Evolutionary conservation across 768 basidiomycete genomes (phyloP).

Genomic region (Kockovaella imperatae): DNA sequence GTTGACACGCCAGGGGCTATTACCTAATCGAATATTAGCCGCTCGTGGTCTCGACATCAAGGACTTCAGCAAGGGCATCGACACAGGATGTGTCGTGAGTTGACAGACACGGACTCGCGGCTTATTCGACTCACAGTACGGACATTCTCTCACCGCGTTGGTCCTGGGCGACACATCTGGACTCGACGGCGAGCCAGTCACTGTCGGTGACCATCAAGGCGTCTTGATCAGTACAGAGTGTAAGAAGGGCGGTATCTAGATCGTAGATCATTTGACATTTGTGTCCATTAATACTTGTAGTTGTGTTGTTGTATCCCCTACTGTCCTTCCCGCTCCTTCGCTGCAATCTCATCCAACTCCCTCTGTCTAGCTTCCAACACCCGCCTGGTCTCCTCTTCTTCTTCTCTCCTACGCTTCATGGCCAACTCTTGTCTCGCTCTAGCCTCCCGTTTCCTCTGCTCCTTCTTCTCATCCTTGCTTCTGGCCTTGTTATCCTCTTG

Average conservation of each 20-base stretch:
- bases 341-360: background rate
- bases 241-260: constrained; percentile 24
- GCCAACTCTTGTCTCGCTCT: constrained; percentile 17
- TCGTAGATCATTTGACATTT: background rate
- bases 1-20: background rate
- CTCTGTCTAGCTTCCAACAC: too few species aligned
- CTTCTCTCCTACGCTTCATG: background rate
- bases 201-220: constrained; percentile 57
- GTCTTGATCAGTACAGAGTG: constrained; percentile 55
- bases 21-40: constrained; percentile 49
- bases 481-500: constrained; percentile 18
- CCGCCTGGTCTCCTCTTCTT: background rate
- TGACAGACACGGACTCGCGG: background rate
- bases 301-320: background rate
- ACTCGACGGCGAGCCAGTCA: constrained; percentile 43
- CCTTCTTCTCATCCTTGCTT: constrained; percentile 35
- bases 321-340: background rate
- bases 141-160: constrained; percentile 58
- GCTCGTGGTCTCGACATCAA: constrained; percentile 70
- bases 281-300: background rate
- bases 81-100: constrained; percentile 70
- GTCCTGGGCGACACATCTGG: constrained; percentile 50
- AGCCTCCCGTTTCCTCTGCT: constrained; percentile 25
- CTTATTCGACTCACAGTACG: constrained; percentile 50
- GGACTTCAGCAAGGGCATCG: constrained; percentile 75